Conservation (phyloP, 169 alveolate species). For the Plasmodium sp. region DNA sequence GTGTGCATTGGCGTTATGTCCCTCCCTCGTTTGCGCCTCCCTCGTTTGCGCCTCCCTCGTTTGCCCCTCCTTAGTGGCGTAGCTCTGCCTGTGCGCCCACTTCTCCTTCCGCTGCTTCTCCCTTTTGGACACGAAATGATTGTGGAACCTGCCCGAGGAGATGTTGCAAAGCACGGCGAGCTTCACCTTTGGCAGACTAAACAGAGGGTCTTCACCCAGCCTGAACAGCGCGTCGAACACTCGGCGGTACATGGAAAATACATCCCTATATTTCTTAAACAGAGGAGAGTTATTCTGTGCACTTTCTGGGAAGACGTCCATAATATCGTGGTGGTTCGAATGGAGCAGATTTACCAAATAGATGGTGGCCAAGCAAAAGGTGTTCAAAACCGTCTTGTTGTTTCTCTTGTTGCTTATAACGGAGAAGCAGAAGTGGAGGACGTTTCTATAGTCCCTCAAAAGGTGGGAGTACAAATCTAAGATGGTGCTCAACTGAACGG, state of each 20-base stretch:
- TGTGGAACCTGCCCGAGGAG: not conserved
- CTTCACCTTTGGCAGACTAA: not conserved
- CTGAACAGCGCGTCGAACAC: not conserved
- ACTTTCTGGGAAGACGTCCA: not conserved
- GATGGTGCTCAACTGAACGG: not conserved
- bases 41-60: not conserved
- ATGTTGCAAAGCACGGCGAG: not conserved
- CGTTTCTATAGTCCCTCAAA: slow-evolving; percentile 18
- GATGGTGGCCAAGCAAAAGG: slow-evolving; percentile 20
- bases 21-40: not conserved
- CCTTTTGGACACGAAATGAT: not conserved
- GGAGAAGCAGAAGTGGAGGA: not conserved
- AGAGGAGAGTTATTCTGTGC: not conserved
- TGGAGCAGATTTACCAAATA: slow-evolving; percentile 13
- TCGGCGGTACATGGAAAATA: not conserved
- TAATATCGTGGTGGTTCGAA: slow-evolving; percentile 15
- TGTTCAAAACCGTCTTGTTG: not conserved
- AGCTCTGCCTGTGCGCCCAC: not conserved
- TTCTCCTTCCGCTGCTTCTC: not conserved
- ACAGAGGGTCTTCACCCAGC: not conserved
- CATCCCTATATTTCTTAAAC: slow-evolving; percentile 12
- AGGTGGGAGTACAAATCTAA: slow-evolving; percentile 10
- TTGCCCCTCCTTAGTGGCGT: not conserved
- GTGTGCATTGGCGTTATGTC: not conserved
- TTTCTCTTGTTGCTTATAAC: not conserved